These are phyloP conservation scores for Cardiospermum halicacabum DNA, from an alignment of 345 rosid genomes.

Conservation along the genomic window DNA sequence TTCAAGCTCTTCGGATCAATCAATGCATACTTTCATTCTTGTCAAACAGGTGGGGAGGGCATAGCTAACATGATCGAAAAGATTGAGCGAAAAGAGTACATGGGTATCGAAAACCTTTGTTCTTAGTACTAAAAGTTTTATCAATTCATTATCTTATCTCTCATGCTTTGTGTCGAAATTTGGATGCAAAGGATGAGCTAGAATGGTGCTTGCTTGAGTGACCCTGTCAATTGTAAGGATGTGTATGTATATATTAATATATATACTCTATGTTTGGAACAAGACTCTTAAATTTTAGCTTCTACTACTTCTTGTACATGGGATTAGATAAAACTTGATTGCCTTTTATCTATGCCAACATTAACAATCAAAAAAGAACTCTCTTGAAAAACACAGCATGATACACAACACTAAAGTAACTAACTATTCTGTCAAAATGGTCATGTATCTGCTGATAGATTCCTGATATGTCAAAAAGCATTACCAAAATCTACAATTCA, in stretches of 20 bases:
- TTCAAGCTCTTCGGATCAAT: not conserved
- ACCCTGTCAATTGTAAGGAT: not conserved
- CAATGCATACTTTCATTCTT: not conserved
- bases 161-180: not conserved
- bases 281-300: too few relatives aligned
- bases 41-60: slow-evolving; percentile 32
- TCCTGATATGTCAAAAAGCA: not conserved
- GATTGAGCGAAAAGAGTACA: slow-evolving; percentile 24
- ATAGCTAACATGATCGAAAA: slow-evolving; percentile 27
- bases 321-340: too few relatives aligned
- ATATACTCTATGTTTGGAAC: too few relatives aligned
- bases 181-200: not conserved
- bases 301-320: too few relatives aligned
- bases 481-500: not conserved
- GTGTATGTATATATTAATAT: too few relatives aligned
- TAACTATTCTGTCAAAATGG: too few relatives aligned
- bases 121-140: not conserved
- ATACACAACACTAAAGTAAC: too few relatives aligned
- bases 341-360: too few relatives aligned
- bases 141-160: not conserved
- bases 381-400: too few relatives aligned
- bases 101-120: slow-evolving; percentile 36
- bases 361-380: too few relatives aligned
- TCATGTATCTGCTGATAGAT: not conserved
- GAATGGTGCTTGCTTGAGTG: not conserved